Conservation (phyloP, 495 filamentous ascomycete genomes). For the Aspergillus cavernicola region DNA sequence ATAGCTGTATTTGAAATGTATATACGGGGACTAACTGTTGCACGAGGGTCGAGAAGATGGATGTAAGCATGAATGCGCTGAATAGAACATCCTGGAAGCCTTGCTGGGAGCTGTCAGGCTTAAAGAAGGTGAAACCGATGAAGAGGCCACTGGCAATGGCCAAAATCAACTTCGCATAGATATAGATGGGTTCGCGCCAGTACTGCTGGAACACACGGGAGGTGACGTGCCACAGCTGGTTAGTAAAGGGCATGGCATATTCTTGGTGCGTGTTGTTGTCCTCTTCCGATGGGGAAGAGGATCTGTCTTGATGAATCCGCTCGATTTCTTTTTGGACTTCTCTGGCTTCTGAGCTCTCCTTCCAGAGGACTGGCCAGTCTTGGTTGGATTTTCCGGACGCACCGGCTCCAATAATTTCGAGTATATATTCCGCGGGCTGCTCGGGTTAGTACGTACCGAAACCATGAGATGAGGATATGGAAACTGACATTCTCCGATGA, state of each 20-base stretch:
- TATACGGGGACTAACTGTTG: constrained; percentile 30
- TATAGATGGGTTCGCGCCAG: constrained; percentile 57
- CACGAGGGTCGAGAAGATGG: constrained; percentile 71
- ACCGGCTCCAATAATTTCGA: constrained; percentile 67
- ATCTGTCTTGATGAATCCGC: constrained; percentile 53
- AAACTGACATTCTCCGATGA: constrained; percentile 69
- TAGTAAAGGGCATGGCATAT: constrained; percentile 51
- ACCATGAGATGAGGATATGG: too few species aligned
- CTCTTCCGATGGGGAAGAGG: constrained; percentile 18
- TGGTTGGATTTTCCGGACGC: constrained; percentile 65
- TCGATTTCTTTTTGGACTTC: constrained; percentile 64
- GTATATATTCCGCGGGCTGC: constrained; percentile 84
- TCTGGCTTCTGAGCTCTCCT: constrained; percentile 61
- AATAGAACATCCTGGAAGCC: constrained; percentile 85
- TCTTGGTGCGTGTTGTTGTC: constrained; percentile 25
- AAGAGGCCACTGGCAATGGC: constrained; percentile 58
- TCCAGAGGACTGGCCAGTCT: constrained; percentile 79
- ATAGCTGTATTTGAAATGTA: not conserved
- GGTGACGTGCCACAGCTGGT: constrained; percentile 49
- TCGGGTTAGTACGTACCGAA: constrained; percentile 13
- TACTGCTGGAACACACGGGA: constrained; percentile 49
- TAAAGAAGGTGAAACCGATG: constrained; percentile 86
- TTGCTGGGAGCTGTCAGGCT: constrained; percentile 62
- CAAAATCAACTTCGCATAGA: constrained; percentile 51
- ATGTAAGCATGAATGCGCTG: constrained; percentile 76